phyloP scores from a whole-genome alignment of 331 rosid species.

The Quercus phellos region DNA sequence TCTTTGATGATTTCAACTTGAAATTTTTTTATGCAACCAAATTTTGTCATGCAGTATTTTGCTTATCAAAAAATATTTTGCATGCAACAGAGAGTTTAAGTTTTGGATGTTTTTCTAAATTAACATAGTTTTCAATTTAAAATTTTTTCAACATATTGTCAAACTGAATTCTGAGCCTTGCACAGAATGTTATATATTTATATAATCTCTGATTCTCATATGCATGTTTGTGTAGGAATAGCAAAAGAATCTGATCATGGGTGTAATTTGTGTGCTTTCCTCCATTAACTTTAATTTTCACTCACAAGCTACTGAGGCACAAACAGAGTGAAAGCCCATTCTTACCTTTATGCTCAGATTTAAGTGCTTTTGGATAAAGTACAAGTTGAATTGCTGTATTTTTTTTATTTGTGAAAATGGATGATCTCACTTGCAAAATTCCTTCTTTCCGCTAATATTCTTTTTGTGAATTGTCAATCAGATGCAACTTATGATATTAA shows the following conservation, averaged over 20 bases:
- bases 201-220: background rate
- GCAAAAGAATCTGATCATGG: background rate
- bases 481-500: constrained; percentile 24
- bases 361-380: background rate
- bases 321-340: background rate
- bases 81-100: background rate
- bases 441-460: background rate
- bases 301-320: background rate
- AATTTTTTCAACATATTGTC: background rate
- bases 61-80: too few relatives aligned
- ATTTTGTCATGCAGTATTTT: too few relatives aligned
- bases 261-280: background rate
- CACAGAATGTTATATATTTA: background rate
- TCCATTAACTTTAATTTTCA: background rate
- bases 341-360: background rate
- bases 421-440: background rate
- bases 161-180: background rate
- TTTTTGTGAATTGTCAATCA: constrained; percentile 17
- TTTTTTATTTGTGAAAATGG: background rate
- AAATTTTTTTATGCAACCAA: background rate
- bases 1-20: too few relatives aligned
- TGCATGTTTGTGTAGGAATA: background rate
- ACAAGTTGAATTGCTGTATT: background rate
- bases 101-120: background rate
- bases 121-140: background rate